These are phyloP conservation scores for Oryza officinalis DNA, from an alignment of 176 grass and related monocot species.

Conservation along the genomic window DNA sequence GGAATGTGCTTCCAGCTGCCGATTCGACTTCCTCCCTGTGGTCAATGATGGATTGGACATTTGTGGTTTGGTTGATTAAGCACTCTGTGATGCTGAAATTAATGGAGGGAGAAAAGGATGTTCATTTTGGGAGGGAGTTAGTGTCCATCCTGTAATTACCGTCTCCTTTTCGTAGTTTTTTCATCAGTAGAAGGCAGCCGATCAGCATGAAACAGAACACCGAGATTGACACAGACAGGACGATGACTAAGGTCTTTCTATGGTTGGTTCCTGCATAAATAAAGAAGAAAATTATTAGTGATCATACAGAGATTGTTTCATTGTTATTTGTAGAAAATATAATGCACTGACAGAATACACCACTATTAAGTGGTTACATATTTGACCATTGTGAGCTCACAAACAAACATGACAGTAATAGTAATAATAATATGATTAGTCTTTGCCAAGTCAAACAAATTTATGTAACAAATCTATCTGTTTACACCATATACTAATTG, in stretches of 20 bases:
- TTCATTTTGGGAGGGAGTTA: neutral
- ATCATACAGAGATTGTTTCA: neutral
- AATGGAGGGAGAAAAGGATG: neutral
- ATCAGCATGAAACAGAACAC: conserved; percentile 26
- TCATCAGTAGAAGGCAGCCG: conserved; percentile 21
- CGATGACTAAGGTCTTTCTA: conserved; percentile 29
- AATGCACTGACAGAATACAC: neutral
- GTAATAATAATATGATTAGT: neutral
- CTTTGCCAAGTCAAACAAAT: neutral
- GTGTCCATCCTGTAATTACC: conserved; percentile 22
- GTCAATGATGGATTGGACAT: neutral
- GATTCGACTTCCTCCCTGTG: conserved; percentile 11
- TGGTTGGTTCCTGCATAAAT: conserved; percentile 26
- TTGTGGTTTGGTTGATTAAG: neutral
- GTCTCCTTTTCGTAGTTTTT: neutral
- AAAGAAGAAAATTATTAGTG: neutral
- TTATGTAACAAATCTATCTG: neutral
- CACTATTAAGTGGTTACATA: neutral
- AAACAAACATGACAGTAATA: neutral
- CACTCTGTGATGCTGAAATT: neutral
- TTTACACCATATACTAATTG: neutral
- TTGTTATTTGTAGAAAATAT: no score
- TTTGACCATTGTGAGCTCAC: neutral
- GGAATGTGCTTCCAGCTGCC: neutral
- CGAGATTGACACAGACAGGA: conserved; percentile 32